Evolutionary conservation across 352 stramenopile genomes (phyloP).

Genomic region (Saprolegnia parasitica): DNA sequence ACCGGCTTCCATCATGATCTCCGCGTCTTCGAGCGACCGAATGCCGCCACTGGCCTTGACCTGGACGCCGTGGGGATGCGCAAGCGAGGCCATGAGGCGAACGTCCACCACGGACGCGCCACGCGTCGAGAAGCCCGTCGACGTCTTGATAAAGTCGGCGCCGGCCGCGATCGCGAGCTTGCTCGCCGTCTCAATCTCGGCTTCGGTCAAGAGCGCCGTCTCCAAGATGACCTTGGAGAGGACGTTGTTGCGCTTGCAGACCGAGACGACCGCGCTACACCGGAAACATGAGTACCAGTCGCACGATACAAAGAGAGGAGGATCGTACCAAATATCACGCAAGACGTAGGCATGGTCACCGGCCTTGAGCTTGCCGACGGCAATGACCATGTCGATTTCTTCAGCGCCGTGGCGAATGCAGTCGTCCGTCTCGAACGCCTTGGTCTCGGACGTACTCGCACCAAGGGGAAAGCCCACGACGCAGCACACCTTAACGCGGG

Average conservation of each 20-base stretch:
- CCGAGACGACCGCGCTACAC: conserved; percentile 41
- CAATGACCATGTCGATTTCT: conserved; percentile 88
- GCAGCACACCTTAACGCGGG: conserved; percentile 74
- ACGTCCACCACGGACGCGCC: conserved; percentile 75
- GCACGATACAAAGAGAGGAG: background rate
- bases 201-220: conserved; percentile 62
- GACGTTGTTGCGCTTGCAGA: conserved; percentile 55
- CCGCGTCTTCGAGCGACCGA: conserved; percentile 54
- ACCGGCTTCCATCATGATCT: conserved; percentile 64
- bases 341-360: conserved; percentile 70
- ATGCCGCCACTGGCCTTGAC: conserved; percentile 84
- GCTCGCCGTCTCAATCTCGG: conserved; percentile 66
- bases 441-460: conserved; percentile 48
- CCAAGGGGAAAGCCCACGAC: conserved; percentile 79
- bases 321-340: conserved; percentile 54
- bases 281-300: background rate
- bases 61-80: conserved; percentile 52
- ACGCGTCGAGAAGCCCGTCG: conserved; percentile 79
- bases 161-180: conserved; percentile 60
- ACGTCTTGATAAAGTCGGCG: conserved; percentile 86
- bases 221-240: conserved; percentile 84
- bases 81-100: conserved; percentile 61
- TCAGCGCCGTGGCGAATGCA: conserved; percentile 65
- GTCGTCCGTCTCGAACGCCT: conserved; percentile 65
- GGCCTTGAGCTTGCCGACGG: conserved; percentile 56